Percentiles rank a stretch among this genome's conserved stretches.
Conservation (phyloP, 2,329 filamentous ascomycete genomes). For the Trichocomaceae sp. region DNA sequence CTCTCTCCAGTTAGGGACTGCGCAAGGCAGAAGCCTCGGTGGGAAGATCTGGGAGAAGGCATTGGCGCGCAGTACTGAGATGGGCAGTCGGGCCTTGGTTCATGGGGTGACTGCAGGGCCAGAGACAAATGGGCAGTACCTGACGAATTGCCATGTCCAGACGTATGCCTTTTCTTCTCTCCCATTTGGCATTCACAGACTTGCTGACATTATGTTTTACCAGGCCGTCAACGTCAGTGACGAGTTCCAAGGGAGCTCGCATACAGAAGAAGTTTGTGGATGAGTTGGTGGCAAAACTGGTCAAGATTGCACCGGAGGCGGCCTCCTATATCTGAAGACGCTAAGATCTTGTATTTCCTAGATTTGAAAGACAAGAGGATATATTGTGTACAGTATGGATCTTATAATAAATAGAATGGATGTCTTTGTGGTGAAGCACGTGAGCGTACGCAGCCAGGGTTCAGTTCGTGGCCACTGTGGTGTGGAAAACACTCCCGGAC, state of each 20-base stretch:
- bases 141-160: conserved; percentile 18
- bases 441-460: neutral
- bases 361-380: neutral
- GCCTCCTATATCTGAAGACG: neutral
- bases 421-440: neutral
- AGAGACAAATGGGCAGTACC: conserved; percentile 17
- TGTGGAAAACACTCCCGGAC: neutral
- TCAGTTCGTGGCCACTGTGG: neutral
- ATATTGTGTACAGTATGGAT: neutral
- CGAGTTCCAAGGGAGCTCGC: neutral
- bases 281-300: conserved; percentile 15
- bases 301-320: conserved; percentile 13
- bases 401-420: neutral
- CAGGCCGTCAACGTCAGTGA: conserved; percentile 11
- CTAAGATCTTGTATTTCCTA: neutral
- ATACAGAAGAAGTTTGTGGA: conserved; percentile 16
- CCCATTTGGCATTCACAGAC: neutral
- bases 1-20: conserved; percentile 18
- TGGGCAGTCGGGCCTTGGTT: conserved; percentile 17
- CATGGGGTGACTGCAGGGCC: conserved; percentile 16
- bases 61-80: conserved; percentile 17
- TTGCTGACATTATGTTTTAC: neutral
- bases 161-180: conserved; percentile 7
- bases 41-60: conserved; percentile 12
- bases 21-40: neutral